Percentiles rank a stretch among this genome's conserved stretches.
phyloP scores from a whole-genome alignment of 2,329 filamentous ascomycete genomes.

The Xylaria multiplex region DNA sequence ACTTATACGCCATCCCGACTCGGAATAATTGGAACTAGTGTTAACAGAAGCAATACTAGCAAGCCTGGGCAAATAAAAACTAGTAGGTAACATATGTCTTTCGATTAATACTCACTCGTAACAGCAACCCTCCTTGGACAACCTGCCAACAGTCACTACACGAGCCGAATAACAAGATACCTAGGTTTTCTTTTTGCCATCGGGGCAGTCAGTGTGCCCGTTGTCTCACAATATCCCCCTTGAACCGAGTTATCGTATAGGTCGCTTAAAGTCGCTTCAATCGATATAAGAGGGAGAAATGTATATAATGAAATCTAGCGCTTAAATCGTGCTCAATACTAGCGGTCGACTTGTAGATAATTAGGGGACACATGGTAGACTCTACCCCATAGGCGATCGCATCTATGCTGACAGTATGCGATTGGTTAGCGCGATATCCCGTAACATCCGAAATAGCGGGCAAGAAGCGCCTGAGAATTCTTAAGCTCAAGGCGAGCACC shows the following conservation, averaged over 20 bases:
- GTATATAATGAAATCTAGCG: neutral
- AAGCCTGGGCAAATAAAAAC: neutral
- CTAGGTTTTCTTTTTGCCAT: neutral
- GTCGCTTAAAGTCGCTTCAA: neutral
- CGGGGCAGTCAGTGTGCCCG: neutral
- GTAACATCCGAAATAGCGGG: neutral
- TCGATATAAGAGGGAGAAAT: neutral
- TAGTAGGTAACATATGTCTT: neutral
- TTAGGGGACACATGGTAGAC: neutral
- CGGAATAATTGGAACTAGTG: neutral
- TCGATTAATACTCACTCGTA: neutral
- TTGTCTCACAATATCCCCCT: neutral
- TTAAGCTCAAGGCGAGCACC: neutral
- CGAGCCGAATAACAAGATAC: neutral
- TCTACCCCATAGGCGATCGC: neutral
- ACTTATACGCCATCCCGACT: constrained; percentile 14
- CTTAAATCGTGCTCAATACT: neutral
- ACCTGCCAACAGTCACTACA: constrained; percentile 5
- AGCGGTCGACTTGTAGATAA: neutral
- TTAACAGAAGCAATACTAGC: constrained; percentile 3
- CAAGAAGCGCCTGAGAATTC: no score
- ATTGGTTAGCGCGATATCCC: neutral
- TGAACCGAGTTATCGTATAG: neutral
- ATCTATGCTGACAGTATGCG: neutral
- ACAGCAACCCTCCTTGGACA: neutral